These are phyloP conservation scores for Pterulicium gracile DNA, from an alignment of 1,284 basidiomycete species.

Conservation along the genomic window DNA sequence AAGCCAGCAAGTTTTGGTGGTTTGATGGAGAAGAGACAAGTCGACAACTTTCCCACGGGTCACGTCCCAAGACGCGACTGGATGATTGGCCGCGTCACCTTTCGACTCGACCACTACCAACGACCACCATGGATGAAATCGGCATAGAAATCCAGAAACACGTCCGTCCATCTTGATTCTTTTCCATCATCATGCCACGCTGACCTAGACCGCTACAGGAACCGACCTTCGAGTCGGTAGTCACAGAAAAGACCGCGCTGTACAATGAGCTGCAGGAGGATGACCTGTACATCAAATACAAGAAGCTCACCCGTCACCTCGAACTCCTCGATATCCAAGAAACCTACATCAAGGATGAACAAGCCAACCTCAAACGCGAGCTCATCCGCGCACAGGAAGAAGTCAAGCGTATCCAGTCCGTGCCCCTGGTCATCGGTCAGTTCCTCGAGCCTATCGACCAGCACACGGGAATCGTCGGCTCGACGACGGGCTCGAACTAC, in stretches of 20 bases:
- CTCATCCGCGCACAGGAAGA: slow-evolving; percentile 98
- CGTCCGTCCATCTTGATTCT: slow-evolving; percentile 33
- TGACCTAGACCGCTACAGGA: slow-evolving; percentile 42
- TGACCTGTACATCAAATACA: slow-evolving; percentile 92
- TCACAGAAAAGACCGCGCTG: slow-evolving; percentile 81
- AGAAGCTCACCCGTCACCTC: slow-evolving; percentile 85
- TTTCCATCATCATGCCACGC: slow-evolving; percentile 2
- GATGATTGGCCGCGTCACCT: slow-evolving; percentile 41
- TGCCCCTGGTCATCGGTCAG: slow-evolving; percentile 99
- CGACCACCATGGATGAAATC: slow-evolving; percentile 58
- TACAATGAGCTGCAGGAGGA: slow-evolving; percentile 84
- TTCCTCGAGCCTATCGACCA: slow-evolving; percentile 99
- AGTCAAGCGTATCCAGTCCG: slow-evolving; percentile 98
- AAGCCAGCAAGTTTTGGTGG: too few species aligned
- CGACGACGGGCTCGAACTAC: slow-evolving; percentile 97
- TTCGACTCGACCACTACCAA: slow-evolving; percentile 12
- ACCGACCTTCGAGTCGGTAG: slow-evolving; percentile 80
- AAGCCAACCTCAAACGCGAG: slow-evolving; percentile 95
- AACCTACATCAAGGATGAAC: slow-evolving; percentile 99
- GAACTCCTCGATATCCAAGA: slow-evolving; percentile 94
- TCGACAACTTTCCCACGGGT: slow-evolving; percentile 18
- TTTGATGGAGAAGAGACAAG: slow-evolving; percentile 9
- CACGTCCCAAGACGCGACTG: slow-evolving; percentile 4
- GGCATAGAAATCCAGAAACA: slow-evolving; percentile 80
- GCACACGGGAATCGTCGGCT: slow-evolving; percentile 94